A percentile compares a stretch with the other conserved stretches of the same genome.
Evolutionary conservation across 139 green algal genomes (phyloP).

Genomic region (Chlamydomonas applanata): DNA sequence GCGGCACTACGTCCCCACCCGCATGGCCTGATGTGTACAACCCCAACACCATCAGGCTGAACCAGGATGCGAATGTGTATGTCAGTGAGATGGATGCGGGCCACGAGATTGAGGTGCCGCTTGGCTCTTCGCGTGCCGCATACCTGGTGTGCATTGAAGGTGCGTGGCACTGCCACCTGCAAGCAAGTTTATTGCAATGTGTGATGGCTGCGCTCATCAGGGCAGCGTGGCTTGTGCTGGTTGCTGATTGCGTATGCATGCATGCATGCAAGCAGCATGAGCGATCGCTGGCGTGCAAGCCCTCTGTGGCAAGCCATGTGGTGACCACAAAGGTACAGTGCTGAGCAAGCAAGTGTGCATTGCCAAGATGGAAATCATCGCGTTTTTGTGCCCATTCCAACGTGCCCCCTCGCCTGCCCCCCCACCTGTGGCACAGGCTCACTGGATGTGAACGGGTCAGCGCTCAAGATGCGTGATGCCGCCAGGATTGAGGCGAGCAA

Average conservation of each 20-base stretch:
- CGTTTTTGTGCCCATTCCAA: neutral
- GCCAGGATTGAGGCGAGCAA: slow-evolving; percentile 19
- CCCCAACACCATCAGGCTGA: slow-evolving; percentile 36
- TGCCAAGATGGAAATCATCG: neutral
- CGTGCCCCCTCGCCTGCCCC: neutral
- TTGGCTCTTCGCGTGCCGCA: slow-evolving; percentile 37
- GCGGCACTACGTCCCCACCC: slow-evolving; percentile 16
- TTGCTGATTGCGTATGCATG: neutral
- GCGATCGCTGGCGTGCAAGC: neutral
- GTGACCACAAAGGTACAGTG: too few species aligned
- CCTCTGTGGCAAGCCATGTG: neutral
- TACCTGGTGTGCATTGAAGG: slow-evolving; percentile 72
- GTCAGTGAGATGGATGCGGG: slow-evolving; percentile 64
- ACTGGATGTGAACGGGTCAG: slow-evolving; percentile 24
- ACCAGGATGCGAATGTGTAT: slow-evolving; percentile 74
- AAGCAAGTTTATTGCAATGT: too few species aligned
- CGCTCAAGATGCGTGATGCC: slow-evolving; percentile 44
- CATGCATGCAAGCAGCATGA: neutral
- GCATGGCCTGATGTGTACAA: slow-evolving; percentile 23
- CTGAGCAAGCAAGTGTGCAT: neutral
- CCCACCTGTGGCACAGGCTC: neutral
- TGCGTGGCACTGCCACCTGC: too few species aligned
- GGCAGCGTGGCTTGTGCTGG: too few species aligned
- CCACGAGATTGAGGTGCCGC: slow-evolving; percentile 28
- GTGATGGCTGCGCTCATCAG: too few species aligned